These are phyloP conservation scores for Cadophora luteo-olivacea DNA, from an alignment of 2,329 filamentous ascomycete species.

Conservation along the genomic window DNA sequence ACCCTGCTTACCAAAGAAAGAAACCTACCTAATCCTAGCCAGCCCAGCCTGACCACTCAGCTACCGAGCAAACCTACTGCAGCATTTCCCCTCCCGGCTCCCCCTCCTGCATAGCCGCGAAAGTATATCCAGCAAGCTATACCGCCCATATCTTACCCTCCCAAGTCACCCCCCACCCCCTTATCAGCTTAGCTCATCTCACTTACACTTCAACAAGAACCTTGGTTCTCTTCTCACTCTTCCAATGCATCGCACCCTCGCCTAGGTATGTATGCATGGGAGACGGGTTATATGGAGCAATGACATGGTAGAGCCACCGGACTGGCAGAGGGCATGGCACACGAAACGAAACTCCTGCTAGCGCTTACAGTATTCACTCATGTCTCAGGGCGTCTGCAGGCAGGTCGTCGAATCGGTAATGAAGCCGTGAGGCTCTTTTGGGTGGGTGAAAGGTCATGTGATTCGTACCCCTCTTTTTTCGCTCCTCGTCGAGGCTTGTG, in stretches of 20 bases:
- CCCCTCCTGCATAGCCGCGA: conserved; percentile 15
- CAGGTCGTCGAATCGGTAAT: conserved; percentile 1
- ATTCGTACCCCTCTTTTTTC: conserved; percentile 11
- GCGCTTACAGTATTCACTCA: conserved; percentile 11
- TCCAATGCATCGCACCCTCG: too few species aligned
- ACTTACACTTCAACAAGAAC: neutral
- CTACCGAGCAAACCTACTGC: neutral
- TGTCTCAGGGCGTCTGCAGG: conserved; percentile 1
- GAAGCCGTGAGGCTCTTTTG: conserved; percentile 18
- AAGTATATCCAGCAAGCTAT: neutral
- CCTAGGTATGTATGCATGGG: too few species aligned
- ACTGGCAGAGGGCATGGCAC: too few species aligned
- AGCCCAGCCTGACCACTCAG: neutral
- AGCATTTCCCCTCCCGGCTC: conserved; percentile 11
- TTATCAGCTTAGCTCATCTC: neutral
- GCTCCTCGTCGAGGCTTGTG: too few species aligned
- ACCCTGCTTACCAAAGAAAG: neutral
- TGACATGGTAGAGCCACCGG: too few species aligned
- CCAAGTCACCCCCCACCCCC: neutral
- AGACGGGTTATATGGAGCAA: too few species aligned
- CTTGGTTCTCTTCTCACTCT: neutral
- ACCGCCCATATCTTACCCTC: neutral
- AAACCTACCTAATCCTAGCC: too few species aligned
- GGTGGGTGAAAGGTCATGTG: neutral
- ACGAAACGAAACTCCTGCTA: conserved; percentile 6